These are phyloP conservation scores for Neonectria ditissima DNA, from an alignment of 2,329 filamentous ascomycete genomes.

Conservation along the genomic window DNA sequence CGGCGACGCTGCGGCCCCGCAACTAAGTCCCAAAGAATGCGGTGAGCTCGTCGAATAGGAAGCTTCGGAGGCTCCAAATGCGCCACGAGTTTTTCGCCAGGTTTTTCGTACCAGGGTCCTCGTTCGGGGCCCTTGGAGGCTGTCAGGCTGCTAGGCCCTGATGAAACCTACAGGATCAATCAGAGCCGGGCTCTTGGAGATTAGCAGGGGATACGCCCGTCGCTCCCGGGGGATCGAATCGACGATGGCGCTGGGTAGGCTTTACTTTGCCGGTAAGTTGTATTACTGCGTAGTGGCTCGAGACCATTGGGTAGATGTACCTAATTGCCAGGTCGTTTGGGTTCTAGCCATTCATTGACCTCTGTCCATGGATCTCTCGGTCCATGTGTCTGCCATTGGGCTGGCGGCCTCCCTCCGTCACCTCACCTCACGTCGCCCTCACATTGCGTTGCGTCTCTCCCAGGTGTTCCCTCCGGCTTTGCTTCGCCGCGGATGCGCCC, in stretches of 20 bases:
- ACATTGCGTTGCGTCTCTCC: background rate
- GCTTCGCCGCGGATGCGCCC: slow-evolving; percentile 3
- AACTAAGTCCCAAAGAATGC: slow-evolving; percentile 1
- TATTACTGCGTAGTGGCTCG: slow-evolving; percentile 8
- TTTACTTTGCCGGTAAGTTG: slow-evolving; percentile 2
- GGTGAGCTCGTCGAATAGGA: slow-evolving; percentile 43
- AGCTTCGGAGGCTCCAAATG: slow-evolving; percentile 34
- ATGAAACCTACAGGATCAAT: slow-evolving; percentile 20
- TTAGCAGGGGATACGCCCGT: slow-evolving; percentile 17
- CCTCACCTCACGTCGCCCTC: slow-evolving; percentile 8
- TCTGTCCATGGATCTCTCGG: no score
- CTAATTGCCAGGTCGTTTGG: background rate
- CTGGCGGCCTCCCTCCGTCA: slow-evolving; percentile 1
- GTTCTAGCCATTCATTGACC: no score
- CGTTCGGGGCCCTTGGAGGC: background rate
- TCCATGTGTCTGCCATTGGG: background rate
- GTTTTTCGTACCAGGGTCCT: slow-evolving; percentile 15
- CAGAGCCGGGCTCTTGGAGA: background rate
- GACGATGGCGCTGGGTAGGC: slow-evolving; percentile 12
- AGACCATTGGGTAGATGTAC: background rate
- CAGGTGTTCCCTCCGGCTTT: slow-evolving; percentile 2
- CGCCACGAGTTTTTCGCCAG: slow-evolving; percentile 32
- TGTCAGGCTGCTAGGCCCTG: slow-evolving; percentile 11
- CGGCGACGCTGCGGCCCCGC: background rate
- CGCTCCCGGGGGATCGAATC: slow-evolving; percentile 1